phyloP scores from a whole-genome alignment of 306 rosid species.

The Prunus davidiana region DNA sequence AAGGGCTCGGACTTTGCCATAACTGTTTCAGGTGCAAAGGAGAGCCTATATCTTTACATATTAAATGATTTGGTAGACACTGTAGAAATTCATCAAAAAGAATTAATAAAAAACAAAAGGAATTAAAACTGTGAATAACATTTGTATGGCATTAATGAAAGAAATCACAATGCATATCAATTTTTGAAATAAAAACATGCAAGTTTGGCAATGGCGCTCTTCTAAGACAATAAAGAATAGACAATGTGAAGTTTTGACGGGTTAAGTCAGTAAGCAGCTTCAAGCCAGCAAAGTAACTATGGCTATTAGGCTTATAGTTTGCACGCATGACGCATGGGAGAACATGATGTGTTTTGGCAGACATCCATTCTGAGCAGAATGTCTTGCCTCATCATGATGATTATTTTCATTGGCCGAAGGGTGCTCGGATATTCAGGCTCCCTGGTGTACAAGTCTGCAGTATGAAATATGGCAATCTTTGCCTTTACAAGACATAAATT shows the following conservation, averaged over 20 bases:
- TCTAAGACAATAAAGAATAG: no score
- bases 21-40: no score
- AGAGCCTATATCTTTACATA: no score
- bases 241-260: no score
- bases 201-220: no score
- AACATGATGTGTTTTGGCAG: not conserved
- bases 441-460: not conserved
- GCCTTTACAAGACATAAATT: not conserved
- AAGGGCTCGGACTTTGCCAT: no score
- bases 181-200: no score
- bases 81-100: no score
- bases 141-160: no score
- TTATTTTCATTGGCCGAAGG: not conserved
- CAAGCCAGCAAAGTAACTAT: not conserved
- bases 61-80: no score
- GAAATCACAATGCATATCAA: no score
- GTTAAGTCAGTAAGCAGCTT: not conserved
- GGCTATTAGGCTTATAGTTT: not conserved
- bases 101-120: not conserved
- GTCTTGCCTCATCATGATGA: not conserved
- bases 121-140: no score
- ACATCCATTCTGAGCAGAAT: not conserved
- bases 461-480: not conserved
- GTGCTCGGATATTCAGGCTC: not conserved
- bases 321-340: not conserved